These are phyloP conservation scores for Paraphaeosphaeria sporulosa DNA, from an alignment of 2,329 filamentous ascomycete genomes.

Conservation along the genomic window DNA sequence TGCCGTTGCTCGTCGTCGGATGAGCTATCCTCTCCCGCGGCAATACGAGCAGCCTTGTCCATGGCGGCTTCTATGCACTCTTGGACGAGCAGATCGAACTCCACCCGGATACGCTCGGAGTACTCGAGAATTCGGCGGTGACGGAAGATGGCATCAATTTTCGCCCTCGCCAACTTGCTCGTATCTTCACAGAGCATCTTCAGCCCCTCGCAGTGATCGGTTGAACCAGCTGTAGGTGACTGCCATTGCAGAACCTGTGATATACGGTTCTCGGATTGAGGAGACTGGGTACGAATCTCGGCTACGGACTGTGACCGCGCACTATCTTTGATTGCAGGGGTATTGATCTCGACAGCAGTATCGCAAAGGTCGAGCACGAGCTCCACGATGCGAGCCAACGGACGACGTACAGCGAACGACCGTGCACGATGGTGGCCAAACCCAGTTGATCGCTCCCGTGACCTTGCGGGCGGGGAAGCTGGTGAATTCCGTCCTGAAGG, in stretches of 20 bases:
- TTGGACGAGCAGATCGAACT: constrained; percentile 91
- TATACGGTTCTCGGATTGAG: constrained; percentile 93
- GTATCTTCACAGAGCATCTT: constrained; percentile 90
- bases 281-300: constrained; percentile 91
- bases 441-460: constrained; percentile 72
- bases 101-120: constrained; percentile 90
- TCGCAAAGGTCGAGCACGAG: constrained; percentile 94
- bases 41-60: constrained; percentile 86
- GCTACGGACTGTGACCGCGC: constrained; percentile 69
- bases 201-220: constrained; percentile 92
- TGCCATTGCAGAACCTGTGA: constrained; percentile 97
- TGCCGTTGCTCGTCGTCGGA: constrained; percentile 61
- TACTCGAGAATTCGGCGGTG: constrained; percentile 95
- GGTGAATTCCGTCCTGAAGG: constrained; percentile 76
- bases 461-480: constrained; percentile 69
- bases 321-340: constrained; percentile 86
- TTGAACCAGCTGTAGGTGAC: constrained; percentile 86
- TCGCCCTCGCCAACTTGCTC: constrained; percentile 80
- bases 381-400: constrained; percentile 92
- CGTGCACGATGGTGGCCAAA: constrained; percentile 81
- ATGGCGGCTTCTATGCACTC: constrained; percentile 95
- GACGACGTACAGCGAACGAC: constrained; percentile 90
- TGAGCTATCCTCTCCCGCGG: constrained; percentile 83
- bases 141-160: constrained; percentile 91
- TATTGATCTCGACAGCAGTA: constrained; percentile 93